These are phyloP conservation scores for Stagonosporopsis vannaccii DNA, from an alignment of 2,329 filamentous ascomycete species.

Conservation along the genomic window DNA sequence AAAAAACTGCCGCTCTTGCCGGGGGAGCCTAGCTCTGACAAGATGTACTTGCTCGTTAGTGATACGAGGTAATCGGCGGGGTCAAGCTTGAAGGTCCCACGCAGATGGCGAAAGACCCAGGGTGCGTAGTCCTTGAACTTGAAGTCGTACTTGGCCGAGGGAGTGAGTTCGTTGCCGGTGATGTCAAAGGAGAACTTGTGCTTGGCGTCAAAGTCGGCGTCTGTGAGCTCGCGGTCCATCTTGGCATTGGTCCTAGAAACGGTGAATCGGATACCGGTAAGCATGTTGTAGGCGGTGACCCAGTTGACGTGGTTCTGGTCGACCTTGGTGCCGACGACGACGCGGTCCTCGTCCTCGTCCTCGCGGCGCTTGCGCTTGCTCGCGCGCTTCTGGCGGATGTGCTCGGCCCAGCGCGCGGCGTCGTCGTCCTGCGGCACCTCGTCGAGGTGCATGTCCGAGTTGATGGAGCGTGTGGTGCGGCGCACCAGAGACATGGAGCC, in stretches of 20 bases:
- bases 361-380: conserved; percentile 85
- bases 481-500: conserved; percentile 84
- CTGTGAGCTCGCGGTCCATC: conserved; percentile 86
- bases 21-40: conserved; percentile 94
- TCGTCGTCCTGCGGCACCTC: conserved; percentile 89
- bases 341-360: conserved; percentile 87
- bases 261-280: conserved; percentile 96
- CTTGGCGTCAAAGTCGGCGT: conserved; percentile 90
- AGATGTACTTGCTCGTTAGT: conserved; percentile 96
- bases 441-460: conserved; percentile 83
- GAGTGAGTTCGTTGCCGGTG: conserved; percentile 95
- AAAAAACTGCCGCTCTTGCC: conserved; percentile 99
- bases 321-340: conserved; percentile 95
- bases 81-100: conserved; percentile 86
- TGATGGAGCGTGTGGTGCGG: conserved; percentile 81
- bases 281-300: conserved; percentile 99
- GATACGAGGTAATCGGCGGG: conserved; percentile 99
- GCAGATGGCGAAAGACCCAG: conserved; percentile 95
- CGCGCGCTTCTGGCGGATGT: conserved; percentile 88
- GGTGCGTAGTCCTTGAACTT: conserved; percentile 99
- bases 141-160: conserved; percentile 99
- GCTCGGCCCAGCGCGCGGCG: conserved; percentile 89
- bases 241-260: conserved; percentile 97
- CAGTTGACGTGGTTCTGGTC: conserved; percentile 97
- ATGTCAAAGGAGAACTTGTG: conserved; percentile 99